Conservation (phyloP, 306 rosid species). For the Oxytropis ochrocephala region DNA sequence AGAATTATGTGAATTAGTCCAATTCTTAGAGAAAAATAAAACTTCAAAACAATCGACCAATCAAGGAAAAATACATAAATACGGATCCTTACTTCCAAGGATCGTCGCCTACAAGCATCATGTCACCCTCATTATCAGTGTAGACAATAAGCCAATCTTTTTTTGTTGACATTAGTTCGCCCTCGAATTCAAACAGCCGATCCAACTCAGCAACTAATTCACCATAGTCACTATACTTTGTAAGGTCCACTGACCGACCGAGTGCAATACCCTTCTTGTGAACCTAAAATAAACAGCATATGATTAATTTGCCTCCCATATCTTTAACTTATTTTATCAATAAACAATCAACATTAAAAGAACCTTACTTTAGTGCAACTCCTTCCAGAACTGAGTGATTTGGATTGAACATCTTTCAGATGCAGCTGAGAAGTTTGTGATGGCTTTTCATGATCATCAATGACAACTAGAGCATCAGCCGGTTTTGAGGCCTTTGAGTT, state of each 20-base stretch:
- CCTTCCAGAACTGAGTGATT: constrained; percentile 55
- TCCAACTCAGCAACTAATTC: constrained; percentile 80
- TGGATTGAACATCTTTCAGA: constrained; percentile 49
- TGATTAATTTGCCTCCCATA: neutral
- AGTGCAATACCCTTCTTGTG: constrained; percentile 98
- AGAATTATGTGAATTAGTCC: neutral
- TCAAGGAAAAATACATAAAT: neutral
- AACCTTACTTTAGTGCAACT: constrained; percentile 81
- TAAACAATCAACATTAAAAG: neutral
- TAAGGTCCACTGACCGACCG: constrained; percentile 91
- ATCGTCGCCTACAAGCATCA: constrained; percentile 99
- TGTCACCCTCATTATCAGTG: constrained; percentile 90
- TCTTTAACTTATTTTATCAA: neutral
- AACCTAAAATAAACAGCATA: constrained; percentile 52
- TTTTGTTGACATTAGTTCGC: constrained; percentile 55
- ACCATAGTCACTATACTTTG: constrained; percentile 67
- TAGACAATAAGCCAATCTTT: constrained; percentile 85
- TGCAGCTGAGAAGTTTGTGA: constrained; percentile 36
- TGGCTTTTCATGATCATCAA: constrained; percentile 38
- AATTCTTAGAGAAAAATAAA: neutral
- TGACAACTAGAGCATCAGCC: constrained; percentile 29
- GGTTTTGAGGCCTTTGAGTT: constrained; percentile 37
- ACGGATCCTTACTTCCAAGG: constrained; percentile 86
- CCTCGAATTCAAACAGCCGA: constrained; percentile 69
- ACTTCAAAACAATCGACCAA: neutral